These are phyloP conservation scores for Botrytis medusae DNA, from an alignment of 2,329 filamentous ascomycete species.

Conservation along the genomic window DNA sequence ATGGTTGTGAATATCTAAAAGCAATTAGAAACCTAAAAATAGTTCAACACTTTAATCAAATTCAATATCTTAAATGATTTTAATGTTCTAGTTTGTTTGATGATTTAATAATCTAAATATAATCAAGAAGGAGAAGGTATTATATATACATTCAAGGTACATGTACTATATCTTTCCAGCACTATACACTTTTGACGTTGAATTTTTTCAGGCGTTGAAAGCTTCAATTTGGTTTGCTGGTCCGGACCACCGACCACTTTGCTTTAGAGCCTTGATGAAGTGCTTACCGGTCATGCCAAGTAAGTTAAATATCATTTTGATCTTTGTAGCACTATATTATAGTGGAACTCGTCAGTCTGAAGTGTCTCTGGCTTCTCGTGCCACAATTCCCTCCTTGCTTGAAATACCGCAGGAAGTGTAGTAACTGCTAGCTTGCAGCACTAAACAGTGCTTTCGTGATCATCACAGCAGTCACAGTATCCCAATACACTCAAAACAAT, in stretches of 20 bases:
- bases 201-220: not conserved
- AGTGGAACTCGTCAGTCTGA: not conserved
- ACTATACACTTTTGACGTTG: not conserved
- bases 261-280: not conserved
- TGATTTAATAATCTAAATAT: too few species aligned
- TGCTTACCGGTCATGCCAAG: not conserved
- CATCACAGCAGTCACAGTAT: too few species aligned
- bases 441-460: not conserved
- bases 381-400: not conserved
- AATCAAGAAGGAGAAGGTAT: too few species aligned
- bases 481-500: not conserved
- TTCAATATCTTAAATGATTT: too few species aligned
- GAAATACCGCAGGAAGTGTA: not conserved
- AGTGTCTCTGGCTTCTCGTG: not conserved
- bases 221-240: not conserved
- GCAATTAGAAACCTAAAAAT: too few species aligned
- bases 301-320: not conserved
- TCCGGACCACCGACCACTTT: not conserved
- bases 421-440: rapidly evolving
- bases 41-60: too few species aligned
- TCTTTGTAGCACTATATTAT: too few species aligned
- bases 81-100: too few species aligned
- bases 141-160: too few species aligned
- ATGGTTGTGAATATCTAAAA: too few species aligned
- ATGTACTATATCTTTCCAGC: too few species aligned